A percentile compares a stretch with the other conserved stretches of the same genome.
Evolutionary conservation across 345 rosid genomes (phyloP).

Genomic region (Boechera retrofracta): DNA sequence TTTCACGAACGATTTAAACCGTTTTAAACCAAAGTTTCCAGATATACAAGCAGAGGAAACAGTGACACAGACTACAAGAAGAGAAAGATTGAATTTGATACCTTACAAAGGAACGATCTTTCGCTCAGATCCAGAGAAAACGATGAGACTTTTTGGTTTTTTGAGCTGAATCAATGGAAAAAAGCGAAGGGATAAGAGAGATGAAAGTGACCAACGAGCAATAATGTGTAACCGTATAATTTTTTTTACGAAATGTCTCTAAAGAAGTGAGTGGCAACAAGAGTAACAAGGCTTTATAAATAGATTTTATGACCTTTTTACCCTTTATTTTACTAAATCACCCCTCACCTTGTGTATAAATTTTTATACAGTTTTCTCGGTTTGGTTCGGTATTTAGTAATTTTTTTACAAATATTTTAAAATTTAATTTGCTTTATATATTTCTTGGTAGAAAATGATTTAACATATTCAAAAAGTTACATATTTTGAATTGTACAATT

Average conservation of each 20-base stretch:
- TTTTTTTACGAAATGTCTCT: neutral
- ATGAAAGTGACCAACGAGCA: slow-evolving; percentile 43
- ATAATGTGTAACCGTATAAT: slow-evolving; percentile 2
- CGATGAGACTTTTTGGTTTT: slow-evolving; percentile 9
- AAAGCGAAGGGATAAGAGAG: slow-evolving; percentile 39
- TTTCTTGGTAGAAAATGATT: neutral
- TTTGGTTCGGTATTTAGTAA: neutral
- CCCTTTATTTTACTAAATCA: slow-evolving; percentile 43
- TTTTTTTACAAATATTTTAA: neutral
- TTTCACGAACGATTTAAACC: slow-evolving; percentile 1
- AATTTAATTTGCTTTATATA: neutral
- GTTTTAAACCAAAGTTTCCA: neutral
- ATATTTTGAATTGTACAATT: neutral
- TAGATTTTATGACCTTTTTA: slow-evolving; percentile 37
- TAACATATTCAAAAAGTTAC: neutral
- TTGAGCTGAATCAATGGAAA: slow-evolving; percentile 31
- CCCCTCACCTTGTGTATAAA: neutral
- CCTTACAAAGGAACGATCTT: slow-evolving; percentile 21
- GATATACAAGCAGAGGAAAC: slow-evolving; percentile 3
- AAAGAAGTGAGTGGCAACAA: slow-evolving; percentile 23
- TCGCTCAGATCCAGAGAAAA: slow-evolving; percentile 38
- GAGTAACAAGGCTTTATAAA: slow-evolving; percentile 37
- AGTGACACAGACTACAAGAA: neutral
- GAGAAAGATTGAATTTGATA: slow-evolving; percentile 12
- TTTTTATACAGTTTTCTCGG: neutral